Evolutionary conservation across 2,329 filamentous ascomycete genomes (phyloP).

Genomic region (Raffaelea arxii): DNA sequence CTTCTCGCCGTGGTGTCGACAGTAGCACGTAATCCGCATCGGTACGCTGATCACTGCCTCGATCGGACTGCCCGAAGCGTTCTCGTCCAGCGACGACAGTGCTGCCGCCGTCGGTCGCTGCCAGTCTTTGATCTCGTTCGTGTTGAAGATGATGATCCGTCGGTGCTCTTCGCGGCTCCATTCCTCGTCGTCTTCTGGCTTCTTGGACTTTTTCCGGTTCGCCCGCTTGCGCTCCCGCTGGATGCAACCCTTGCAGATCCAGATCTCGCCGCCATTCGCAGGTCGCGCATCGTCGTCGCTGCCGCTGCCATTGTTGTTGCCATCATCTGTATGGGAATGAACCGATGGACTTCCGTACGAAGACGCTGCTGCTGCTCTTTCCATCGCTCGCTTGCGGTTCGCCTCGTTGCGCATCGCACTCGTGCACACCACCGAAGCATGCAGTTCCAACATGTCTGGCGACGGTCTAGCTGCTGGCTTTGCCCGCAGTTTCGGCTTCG

Average conservation of each 20-base stretch:
- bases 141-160: conserved; percentile 86
- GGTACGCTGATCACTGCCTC: conserved; percentile 55
- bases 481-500: conserved; percentile 82
- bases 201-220: conserved; percentile 85
- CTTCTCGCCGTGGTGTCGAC: conserved; percentile 90
- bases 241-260: conserved; percentile 88
- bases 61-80: conserved; percentile 26
- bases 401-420: conserved; percentile 76
- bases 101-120: conserved; percentile 41
- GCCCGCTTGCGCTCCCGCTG: conserved; percentile 84
- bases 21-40: conserved; percentile 97
- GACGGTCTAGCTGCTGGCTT: conserved; percentile 58
- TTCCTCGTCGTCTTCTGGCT: conserved; percentile 81
- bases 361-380: conserved; percentile 38
- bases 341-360: conserved; percentile 18
- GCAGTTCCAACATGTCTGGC: conserved; percentile 68
- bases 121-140: conserved; percentile 78
- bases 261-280: conserved; percentile 84
- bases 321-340: conserved; percentile 36
- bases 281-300: conserved; percentile 61
- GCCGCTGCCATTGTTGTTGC: conserved; percentile 34
- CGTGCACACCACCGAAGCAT: conserved; percentile 78
- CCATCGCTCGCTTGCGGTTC: conserved; percentile 58
- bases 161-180: conserved; percentile 75
- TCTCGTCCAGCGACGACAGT: conserved; percentile 8